Conservation (phyloP, 768 basidiomycete genomes). For the Leucogyrophana mollusca region DNA sequence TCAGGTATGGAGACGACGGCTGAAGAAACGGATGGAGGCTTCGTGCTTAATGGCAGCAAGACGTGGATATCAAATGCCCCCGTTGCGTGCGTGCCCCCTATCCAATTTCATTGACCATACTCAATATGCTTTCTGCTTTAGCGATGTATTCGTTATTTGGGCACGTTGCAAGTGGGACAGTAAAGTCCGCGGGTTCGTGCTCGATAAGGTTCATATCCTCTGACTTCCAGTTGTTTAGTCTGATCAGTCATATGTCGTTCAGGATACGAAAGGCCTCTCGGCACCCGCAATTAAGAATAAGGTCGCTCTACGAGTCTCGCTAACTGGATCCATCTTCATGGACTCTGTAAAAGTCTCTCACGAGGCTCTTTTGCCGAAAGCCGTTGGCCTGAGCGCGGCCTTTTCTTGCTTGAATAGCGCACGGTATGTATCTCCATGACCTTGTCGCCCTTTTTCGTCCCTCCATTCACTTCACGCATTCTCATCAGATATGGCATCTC, state of each 20-base stretch:
- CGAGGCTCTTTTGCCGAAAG: conserved; percentile 74
- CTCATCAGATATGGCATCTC: conserved; percentile 73
- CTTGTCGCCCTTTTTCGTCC: background rate
- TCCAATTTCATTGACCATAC: conserved; percentile 3
- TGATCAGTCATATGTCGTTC: too few relatives aligned
- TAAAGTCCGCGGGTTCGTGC: conserved; percentile 84
- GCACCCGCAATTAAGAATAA: conserved; percentile 93
- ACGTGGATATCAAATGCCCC: conserved; percentile 98
- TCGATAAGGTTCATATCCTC: conserved; percentile 94
- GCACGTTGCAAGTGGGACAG: conserved; percentile 93
- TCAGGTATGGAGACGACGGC: conserved; percentile 97
- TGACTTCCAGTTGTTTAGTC: too few relatives aligned
- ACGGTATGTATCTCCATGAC: conserved; percentile 36
- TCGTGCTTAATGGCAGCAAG: conserved; percentile 86
- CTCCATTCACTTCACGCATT: conserved; percentile 8
- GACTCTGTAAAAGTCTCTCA: conserved; percentile 80
- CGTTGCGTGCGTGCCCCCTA: conserved; percentile 60
- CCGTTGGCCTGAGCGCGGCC: conserved; percentile 75
- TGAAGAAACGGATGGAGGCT: conserved; percentile 82
- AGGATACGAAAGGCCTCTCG: conserved; percentile 81
- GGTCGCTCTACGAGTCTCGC: conserved; percentile 80
- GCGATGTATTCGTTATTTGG: conserved; percentile 92
- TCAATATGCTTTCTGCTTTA: conserved; percentile 26
- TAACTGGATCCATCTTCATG: conserved; percentile 89
- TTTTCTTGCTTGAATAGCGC: conserved; percentile 95